Evolutionary conservation across 179 eudicot genomes (phyloP), one percentile per base, ranked within the genome.

Genomic region (Heliamphora pulchella): DNA sequence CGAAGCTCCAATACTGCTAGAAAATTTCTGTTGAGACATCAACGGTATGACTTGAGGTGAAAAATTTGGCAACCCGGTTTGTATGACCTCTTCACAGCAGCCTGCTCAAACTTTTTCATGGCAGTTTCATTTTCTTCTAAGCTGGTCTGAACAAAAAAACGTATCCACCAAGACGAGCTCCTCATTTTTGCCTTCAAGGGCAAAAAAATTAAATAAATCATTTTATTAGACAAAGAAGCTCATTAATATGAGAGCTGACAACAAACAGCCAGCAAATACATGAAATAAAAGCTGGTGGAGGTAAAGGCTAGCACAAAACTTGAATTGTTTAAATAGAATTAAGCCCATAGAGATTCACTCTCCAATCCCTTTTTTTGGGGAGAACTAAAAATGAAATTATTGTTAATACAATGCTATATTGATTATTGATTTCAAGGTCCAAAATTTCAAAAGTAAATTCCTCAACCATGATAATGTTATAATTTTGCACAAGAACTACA

Each of bases 111-210:
- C 87, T 96, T 96, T 85, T 94, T 94, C 17, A 82, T 69, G 6
- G 94, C 97, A 69, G 88, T 82, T 87, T 96, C 97, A 58, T 96
- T 96, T 82, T 90, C 90, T 79, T 93, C 93, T 85, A 93, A 84
- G 63, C 89, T 89, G 14, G 89, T 88, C 84, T 93, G 95, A 18
- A 88, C 84, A 82, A 95, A 95, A 65, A 84, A 95, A 73, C 88
- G 86, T 67, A 81, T 86, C 99, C 98, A 96, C 99, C 98, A 96
- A 18, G 97, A 87, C 53, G 92, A 88, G 86, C 94, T 96, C 63
- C 99, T 89, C 85, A 90, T 81, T 85, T 96, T 96, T 59, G 99
- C 98, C 99, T 96, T 65, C 74, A 78, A 55, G 79, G 47, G 43
- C 50, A 74, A 13, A 71, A 44, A 15, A 46, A 46, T 3, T 70